Percentiles rank a stretch among this genome's conserved stretches.
These are phyloP conservation scores for Lantana camara DNA, from an alignment of 257 asterid genomes.

Conservation along the genomic window DNA sequence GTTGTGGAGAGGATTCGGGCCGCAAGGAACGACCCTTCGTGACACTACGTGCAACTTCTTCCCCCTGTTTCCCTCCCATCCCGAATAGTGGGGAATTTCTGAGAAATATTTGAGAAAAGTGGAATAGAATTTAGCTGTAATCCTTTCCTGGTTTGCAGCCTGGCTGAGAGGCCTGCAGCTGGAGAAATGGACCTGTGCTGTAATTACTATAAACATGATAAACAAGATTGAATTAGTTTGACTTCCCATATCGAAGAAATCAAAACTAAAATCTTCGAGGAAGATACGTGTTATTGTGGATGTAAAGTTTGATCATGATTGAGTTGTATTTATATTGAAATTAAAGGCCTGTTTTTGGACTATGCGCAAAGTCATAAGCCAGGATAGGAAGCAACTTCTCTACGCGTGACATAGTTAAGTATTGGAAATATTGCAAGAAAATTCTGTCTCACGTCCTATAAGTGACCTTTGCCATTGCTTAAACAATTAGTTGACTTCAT, in stretches of 20 bases:
- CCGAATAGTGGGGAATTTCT: slow-evolving; percentile 29
- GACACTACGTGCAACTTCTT: slow-evolving; percentile 32
- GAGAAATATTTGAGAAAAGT: slow-evolving; percentile 27
- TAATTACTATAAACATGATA: slow-evolving; percentile 22
- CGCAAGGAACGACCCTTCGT: slow-evolving; percentile 33
- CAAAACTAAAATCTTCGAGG: neutral
- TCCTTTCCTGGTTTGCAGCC: slow-evolving; percentile 26
- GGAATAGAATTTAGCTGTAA: slow-evolving; percentile 33
- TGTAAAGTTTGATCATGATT: neutral
- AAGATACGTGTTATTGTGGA: neutral
- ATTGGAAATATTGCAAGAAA: neutral
- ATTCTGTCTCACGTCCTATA: slow-evolving; percentile 15
- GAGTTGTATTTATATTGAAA: slow-evolving; percentile 3
- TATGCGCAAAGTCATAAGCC: slow-evolving; percentile 23
- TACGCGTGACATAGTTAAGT: slow-evolving; percentile 15
- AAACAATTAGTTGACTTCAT: slow-evolving; percentile 31
- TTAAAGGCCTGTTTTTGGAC: slow-evolving; percentile 10
- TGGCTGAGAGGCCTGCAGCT: slow-evolving; percentile 26
- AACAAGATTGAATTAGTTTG: slow-evolving; percentile 17
- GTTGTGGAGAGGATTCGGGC: slow-evolving; percentile 37
- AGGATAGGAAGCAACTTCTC: slow-evolving; percentile 13
- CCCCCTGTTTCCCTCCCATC: slow-evolving; percentile 12
- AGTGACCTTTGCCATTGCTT: slow-evolving; percentile 17
- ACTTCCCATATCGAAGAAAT: slow-evolving; percentile 24
- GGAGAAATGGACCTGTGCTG: slow-evolving; percentile 6